Base-by-base conservation (phyloP, 2,329 filamentous ascomycete species). In the Neonectria magnoliae region DNA sequence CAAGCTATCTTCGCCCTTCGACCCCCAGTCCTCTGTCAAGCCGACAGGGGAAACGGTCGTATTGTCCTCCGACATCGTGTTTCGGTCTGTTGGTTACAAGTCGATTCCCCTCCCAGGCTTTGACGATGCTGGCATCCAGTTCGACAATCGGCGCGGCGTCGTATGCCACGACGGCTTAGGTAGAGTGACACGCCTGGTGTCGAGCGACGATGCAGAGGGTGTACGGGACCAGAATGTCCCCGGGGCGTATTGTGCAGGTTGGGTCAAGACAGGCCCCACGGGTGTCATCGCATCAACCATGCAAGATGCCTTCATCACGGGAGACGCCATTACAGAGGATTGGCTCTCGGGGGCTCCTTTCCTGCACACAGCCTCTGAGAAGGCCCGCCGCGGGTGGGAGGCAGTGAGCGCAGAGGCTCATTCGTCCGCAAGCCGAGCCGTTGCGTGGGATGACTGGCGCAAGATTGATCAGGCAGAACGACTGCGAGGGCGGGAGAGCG, bases 251-350 rank as follows among this genome's bases (percentile, higher is more conserved):
- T 97, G 94, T 69, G 92, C 95, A 16, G 96, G 96, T 0, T 99
- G 96, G 96, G 94, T 98, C 10, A 98, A 98, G 81, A 88, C 91
- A 38, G 96, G 96, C 0, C 95, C 96, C 0, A 98, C 94, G 0
- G 96, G 96, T 2, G 94, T 98, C 4, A 99, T 99, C 77, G 95
- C 95, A 1, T 94, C 91, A 31, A 99, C 96, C 0, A 97, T 99
- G 93, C 88, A 91, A 64, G 96, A 99, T 77, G 95, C 96, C 0
- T 99, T 98, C 74, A 86, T 88, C 9, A 97, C 94, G 1, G 96
- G 90, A 1, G 94, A 98, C 76, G 89, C 91, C 3, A 92, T 99
- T 67, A 87, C 87, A 0, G 81, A 87, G n/a, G 96, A 99, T 75
- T 95, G 93, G 91, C 70, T 76, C 16, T 75, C 80, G 1, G 79